phyloP scores from a whole-genome alignment of 2,329 filamentous ascomycete species.

The Diplocarpon mali region DNA sequence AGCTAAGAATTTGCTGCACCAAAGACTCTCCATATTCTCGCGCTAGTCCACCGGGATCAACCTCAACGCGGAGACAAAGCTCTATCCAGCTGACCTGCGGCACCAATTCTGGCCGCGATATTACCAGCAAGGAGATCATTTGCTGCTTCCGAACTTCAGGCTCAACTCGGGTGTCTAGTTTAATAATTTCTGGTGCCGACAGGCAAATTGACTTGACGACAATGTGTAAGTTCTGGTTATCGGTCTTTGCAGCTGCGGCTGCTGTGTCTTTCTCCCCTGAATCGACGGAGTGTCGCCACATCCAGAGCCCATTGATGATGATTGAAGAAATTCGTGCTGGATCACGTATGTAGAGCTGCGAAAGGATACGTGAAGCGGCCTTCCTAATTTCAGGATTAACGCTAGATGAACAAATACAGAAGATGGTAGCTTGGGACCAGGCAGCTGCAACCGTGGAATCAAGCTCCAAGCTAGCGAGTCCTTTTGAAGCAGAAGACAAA shows the following conservation, averaged over 20 bases:
- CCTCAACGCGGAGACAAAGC: conserved; percentile 63
- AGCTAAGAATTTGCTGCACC: conserved; percentile 52
- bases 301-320: conserved; percentile 66
- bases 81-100: conserved; percentile 81
- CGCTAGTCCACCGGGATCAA: conserved; percentile 75
- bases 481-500: conserved; percentile 48
- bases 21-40: conserved; percentile 51
- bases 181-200: conserved; percentile 38
- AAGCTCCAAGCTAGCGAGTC: conserved; percentile 36
- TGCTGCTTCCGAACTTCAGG: conserved; percentile 50
- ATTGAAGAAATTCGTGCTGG: conserved; percentile 48
- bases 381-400: conserved; percentile 53
- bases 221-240: conserved; percentile 50
- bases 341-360: conserved; percentile 50
- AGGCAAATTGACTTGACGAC: conserved; percentile 54
- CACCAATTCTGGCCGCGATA: conserved; percentile 69
- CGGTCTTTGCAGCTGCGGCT: conserved; percentile 52
- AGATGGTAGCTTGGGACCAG: conserved; percentile 84
- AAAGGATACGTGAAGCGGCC: conserved; percentile 49
- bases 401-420: conserved; percentile 53
- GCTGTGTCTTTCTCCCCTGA: conserved; percentile 68
- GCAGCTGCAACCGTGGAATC: conserved; percentile 44
- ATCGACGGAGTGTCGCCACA: conserved; percentile 60
- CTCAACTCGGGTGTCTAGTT: conserved; percentile 33
- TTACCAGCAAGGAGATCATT: conserved; percentile 64